These are phyloP conservation scores for Cladophialophora exuberans DNA, from an alignment of 2,329 filamentous ascomycete species.

Conservation along the genomic window DNA sequence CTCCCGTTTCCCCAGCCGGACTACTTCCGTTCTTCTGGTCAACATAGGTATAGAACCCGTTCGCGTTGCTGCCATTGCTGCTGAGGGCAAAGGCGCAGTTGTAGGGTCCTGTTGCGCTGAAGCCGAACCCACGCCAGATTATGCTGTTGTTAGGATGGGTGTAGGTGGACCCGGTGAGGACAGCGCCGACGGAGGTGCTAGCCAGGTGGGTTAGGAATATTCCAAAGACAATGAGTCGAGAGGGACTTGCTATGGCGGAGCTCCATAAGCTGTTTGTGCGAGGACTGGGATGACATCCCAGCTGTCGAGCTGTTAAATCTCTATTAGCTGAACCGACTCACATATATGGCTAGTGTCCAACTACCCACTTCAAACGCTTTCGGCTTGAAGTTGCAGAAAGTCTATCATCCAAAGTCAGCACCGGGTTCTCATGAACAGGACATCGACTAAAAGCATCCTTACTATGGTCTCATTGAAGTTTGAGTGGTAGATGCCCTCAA, in stretches of 20 bases:
- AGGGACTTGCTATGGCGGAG: background rate
- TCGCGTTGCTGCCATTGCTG: background rate
- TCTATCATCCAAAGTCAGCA: background rate
- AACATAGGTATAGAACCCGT: background rate
- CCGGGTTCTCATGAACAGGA: background rate
- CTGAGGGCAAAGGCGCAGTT: background rate
- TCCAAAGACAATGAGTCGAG: background rate
- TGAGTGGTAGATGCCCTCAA: background rate
- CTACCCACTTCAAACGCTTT: background rate
- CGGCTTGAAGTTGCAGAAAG: background rate
- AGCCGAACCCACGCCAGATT: background rate
- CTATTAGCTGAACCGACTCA: background rate
- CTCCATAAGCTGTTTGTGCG: background rate
- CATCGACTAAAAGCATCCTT: background rate
- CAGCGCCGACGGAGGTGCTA: background rate
- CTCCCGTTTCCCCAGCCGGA: background rate
- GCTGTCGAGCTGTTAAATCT: background rate
- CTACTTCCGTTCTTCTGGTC: background rate
- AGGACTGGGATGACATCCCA: background rate
- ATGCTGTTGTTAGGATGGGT: background rate
- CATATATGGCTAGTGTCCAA: background rate
- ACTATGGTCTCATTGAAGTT: background rate
- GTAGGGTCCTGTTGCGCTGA: background rate
- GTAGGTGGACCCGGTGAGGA: background rate
- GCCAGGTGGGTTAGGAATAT: background rate